phyloP scores from a whole-genome alignment of 2,329 filamentous ascomycete genomes.

The Sporothrix euskadiensis region DNA sequence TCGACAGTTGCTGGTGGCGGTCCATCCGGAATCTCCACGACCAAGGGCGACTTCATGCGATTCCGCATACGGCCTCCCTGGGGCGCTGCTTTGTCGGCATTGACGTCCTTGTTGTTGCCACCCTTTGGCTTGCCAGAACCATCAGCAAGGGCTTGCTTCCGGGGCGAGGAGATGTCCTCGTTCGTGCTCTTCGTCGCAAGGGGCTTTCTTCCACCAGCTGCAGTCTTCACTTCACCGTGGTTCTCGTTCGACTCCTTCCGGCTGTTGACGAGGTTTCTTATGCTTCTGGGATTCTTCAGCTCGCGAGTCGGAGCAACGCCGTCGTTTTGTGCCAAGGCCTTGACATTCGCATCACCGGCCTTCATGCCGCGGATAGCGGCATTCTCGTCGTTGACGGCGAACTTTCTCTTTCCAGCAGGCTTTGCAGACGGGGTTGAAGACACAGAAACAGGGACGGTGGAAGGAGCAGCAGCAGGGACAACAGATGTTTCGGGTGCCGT shows the following conservation, averaged over 20 bases:
- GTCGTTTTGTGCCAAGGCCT: constrained; percentile 32
- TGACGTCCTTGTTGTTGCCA: constrained; percentile 26
- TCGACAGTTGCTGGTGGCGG: constrained; percentile 27
- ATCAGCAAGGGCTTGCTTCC: constrained; percentile 47
- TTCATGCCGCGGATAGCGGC: constrained; percentile 42
- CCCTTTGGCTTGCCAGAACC: constrained; percentile 29
- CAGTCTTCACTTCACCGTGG: constrained; percentile 34
- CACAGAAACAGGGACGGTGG: not conserved
- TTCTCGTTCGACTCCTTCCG: constrained; percentile 43
- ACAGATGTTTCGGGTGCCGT: not conserved
- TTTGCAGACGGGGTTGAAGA: constrained; percentile 38
- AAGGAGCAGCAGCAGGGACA: not conserved
- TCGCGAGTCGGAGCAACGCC: constrained; percentile 24
- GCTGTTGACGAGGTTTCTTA: constrained; percentile 50
- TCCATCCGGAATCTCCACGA: constrained; percentile 38
- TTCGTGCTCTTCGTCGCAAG: constrained; percentile 61
- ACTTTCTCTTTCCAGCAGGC: constrained; percentile 59
- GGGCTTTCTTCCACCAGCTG: constrained; percentile 47
- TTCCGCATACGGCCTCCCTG: constrained; percentile 21
- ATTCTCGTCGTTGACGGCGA: constrained; percentile 56
- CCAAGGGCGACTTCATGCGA: constrained; percentile 34
- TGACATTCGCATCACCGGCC: constrained; percentile 36
- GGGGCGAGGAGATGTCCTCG: constrained; percentile 59
- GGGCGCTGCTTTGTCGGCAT: constrained; percentile 28
- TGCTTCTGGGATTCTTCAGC: constrained; percentile 44